Percentiles rank a stretch among this genome's conserved stretches.
Evolutionary conservation across 352 stramenopile genomes (phyloP).

Genomic region (Globisporangium lucens): DNA sequence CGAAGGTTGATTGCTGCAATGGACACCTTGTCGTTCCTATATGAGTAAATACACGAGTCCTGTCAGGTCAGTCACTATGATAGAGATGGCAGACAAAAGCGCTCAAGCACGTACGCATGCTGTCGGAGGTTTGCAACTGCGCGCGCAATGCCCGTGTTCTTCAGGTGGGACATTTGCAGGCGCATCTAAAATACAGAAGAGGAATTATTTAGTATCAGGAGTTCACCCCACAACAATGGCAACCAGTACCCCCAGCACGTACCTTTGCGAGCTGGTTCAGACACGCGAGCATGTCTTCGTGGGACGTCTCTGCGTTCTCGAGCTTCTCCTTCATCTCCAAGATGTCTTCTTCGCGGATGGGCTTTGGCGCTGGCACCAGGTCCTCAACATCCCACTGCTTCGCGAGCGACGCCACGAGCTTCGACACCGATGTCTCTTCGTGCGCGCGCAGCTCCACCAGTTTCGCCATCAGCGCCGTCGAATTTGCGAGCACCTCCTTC

Average conservation of each 20-base stretch:
- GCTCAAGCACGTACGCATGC: conserved; percentile 47
- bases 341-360: conserved; percentile 55
- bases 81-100: not conserved
- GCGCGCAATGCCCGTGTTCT: conserved; percentile 63
- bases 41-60: not conserved
- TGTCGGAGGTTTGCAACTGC: conserved; percentile 65
- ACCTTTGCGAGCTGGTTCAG: conserved; percentile 55
- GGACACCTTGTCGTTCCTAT: conserved; percentile 79
- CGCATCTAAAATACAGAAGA: conserved; percentile 35
- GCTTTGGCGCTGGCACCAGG: conserved; percentile 42
- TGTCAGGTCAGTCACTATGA: not conserved
- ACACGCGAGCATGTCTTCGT: conserved; percentile 64
- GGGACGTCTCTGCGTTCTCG: conserved; percentile 38
- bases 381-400: conserved; percentile 51
- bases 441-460: conserved; percentile 41
- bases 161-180: conserved; percentile 58
- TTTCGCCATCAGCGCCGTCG: conserved; percentile 26
- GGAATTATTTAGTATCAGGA: not conserved
- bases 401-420: conserved; percentile 33
- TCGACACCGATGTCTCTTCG: conserved; percentile 25
- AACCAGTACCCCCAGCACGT: not conserved
- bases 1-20: conserved; percentile 60
- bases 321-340: conserved; percentile 58
- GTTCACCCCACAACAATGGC: not conserved
- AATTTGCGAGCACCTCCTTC: conserved; percentile 28